Evolutionary conservation across 495 filamentous ascomycete genomes (phyloP).

Genomic region (Lophiotrema nucula): DNA sequence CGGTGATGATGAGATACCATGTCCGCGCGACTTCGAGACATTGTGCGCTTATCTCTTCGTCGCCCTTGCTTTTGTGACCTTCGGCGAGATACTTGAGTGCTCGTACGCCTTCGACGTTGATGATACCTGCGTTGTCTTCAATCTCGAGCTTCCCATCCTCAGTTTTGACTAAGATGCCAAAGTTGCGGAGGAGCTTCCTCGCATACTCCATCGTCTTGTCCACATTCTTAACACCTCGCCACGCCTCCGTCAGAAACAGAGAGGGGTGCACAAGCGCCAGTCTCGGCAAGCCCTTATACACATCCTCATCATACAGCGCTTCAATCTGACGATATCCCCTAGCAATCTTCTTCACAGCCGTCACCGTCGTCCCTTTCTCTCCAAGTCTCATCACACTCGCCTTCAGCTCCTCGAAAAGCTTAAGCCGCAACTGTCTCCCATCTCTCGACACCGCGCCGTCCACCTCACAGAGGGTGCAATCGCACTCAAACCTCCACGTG

Average conservation of each 20-base stretch:
- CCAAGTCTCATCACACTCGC: constrained; percentile 8
- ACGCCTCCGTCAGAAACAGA: constrained; percentile 46
- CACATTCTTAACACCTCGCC: constrained; percentile 42
- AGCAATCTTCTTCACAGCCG: constrained; percentile 26
- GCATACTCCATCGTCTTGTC: constrained; percentile 43
- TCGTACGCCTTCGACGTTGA: constrained; percentile 45
- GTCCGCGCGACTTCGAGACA: constrained; percentile 40
- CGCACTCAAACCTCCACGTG: constrained; percentile 22
- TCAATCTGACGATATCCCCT: constrained; percentile 6
- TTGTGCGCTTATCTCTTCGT: constrained; percentile 33
- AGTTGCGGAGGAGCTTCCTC: constrained; percentile 44
- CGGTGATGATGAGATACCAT: constrained; percentile 45
- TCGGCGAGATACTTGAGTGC: constrained; percentile 43
- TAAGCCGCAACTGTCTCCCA: background rate
- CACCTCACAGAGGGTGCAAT: constrained; percentile 13
- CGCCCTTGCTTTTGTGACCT: constrained; percentile 38
- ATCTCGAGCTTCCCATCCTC: constrained; percentile 28
- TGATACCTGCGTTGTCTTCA: constrained; percentile 34
- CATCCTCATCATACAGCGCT: constrained; percentile 14
- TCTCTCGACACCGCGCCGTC: constrained; percentile 1
- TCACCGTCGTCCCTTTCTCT: constrained; percentile 11
- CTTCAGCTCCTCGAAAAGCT: constrained; percentile 23
- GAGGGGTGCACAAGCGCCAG: constrained; percentile 46
- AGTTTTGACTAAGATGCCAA: constrained; percentile 42
- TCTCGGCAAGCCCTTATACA: constrained; percentile 42